Percentiles rank a stretch among this genome's conserved stretches.
Evolutionary conservation across 495 filamentous ascomycete species (phyloP).

Genomic region (Aspergillus asperescens): DNA sequence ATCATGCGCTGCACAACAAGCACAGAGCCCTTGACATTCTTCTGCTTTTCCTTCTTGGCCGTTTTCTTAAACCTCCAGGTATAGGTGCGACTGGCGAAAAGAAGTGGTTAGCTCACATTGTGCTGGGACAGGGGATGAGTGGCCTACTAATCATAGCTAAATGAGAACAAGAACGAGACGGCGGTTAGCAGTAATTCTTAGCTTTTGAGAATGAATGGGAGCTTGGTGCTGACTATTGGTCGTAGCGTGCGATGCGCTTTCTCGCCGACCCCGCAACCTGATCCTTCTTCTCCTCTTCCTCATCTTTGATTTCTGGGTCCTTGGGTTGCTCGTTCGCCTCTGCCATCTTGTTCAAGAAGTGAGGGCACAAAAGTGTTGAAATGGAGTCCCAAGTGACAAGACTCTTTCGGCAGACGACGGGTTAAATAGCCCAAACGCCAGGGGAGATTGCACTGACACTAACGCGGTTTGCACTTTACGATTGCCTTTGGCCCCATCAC

Average conservation of each 20-base stretch:
- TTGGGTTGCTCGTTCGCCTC: background rate
- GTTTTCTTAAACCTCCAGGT: conserved; percentile 1
- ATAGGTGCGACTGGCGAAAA: background rate
- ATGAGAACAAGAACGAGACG: background rate
- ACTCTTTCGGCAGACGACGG: background rate
- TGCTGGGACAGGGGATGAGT: background rate
- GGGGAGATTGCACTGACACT: background rate
- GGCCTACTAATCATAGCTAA: background rate
- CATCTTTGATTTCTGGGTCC: background rate
- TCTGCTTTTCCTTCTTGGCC: conserved; percentile 1
- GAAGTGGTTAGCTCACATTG: background rate
- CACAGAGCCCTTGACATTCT: background rate
- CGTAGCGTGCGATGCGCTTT: background rate
- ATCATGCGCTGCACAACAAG: conserved; percentile 4
- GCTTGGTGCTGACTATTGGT: background rate
- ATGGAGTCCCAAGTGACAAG: too few relatives aligned
- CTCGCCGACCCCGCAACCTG: background rate
- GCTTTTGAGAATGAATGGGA: background rate
- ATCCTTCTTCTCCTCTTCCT: background rate
- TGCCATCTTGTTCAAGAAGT: background rate
- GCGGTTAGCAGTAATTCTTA: background rate
- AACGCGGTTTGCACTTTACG: background rate
- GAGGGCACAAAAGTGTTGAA: background rate
- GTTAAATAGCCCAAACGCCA: background rate
- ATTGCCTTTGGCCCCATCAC: background rate